A percentile compares a stretch with the other conserved stretches of the same genome.
Conservation (phyloP, 2,329 filamentous ascomycete genomes). For the Ceratocystiopsis minuta region DNA sequence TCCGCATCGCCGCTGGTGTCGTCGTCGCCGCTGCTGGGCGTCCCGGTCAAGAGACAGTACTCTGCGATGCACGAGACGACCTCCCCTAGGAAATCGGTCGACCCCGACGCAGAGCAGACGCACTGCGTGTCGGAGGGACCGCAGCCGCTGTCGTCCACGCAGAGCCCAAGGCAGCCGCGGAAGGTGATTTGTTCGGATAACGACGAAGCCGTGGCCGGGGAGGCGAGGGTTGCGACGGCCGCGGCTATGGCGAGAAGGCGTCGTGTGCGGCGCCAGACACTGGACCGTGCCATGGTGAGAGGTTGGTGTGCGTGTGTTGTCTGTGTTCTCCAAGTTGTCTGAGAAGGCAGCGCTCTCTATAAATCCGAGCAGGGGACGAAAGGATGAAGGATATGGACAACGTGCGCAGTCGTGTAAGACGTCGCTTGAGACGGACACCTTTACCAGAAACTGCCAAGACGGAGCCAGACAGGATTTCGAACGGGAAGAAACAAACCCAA, state of each 20-base stretch:
- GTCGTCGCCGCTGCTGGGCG: not conserved
- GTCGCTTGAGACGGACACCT: no score
- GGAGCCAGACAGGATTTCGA: no score
- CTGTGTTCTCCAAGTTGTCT: no score
- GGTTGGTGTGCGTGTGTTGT: no score
- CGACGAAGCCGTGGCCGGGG: not conserved
- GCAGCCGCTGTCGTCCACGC: slow-evolving; percentile 7
- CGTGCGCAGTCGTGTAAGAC: no score
- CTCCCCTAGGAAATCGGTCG: slow-evolving; percentile 5
- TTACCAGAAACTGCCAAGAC: no score
- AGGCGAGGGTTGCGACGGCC: not conserved
- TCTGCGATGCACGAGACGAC: slow-evolving; percentile 7
- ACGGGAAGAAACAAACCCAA: no score
- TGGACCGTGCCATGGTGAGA: no score
- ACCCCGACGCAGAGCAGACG: slow-evolving; percentile 5
- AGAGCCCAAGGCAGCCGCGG: slow-evolving; percentile 6
- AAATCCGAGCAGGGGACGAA: no score
- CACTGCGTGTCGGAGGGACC: slow-evolving; percentile 3
- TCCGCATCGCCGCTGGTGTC: not conserved
- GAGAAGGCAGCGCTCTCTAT: no score
- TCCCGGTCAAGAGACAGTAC: slow-evolving; percentile 5
- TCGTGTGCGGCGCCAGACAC: no score
- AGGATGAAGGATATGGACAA: no score
- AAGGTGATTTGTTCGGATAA: slow-evolving; percentile 2
- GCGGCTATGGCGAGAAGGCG: not conserved